Conservation (phyloP, 495 filamentous ascomycete species). For the Amphirosellinia nigrospora region DNA sequence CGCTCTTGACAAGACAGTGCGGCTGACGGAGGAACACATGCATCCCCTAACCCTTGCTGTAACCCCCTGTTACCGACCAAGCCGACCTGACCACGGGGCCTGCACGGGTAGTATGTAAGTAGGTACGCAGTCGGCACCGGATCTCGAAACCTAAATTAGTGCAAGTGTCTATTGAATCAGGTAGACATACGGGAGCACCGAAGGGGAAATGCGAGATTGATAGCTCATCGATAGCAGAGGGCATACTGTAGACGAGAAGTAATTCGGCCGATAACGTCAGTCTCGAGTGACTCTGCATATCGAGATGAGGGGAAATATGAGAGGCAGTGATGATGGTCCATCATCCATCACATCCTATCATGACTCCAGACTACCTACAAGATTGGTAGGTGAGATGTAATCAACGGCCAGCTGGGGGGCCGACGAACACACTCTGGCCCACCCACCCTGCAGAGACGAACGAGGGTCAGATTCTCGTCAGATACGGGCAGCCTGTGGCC, state of each 20-base stretch:
- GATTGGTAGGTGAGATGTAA: background rate
- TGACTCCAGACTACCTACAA: background rate
- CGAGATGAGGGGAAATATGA: background rate
- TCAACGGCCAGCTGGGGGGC: background rate
- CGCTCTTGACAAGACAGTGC: constrained; percentile 2
- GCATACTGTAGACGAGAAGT: background rate
- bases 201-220: background rate
- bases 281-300: background rate
- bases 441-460: background rate
- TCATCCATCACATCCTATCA: no score
- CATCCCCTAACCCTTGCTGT: background rate
- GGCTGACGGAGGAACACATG: constrained; percentile 6
- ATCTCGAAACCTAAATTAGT: background rate
- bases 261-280: background rate
- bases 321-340: background rate
- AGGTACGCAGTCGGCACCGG: background rate
- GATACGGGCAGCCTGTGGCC: background rate
- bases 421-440: background rate
- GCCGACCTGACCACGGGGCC: constrained; percentile 19
- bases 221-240: background rate
- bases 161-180: background rate
- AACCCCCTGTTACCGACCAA: constrained; percentile 12
- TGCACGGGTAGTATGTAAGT: background rate
- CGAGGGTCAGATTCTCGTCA: constrained; percentile 5
- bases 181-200: constrained; percentile 10